phyloP scores from a whole-genome alignment of 2,329 filamentous ascomycete genomes.

The Phyllosticta citriasiana region DNA sequence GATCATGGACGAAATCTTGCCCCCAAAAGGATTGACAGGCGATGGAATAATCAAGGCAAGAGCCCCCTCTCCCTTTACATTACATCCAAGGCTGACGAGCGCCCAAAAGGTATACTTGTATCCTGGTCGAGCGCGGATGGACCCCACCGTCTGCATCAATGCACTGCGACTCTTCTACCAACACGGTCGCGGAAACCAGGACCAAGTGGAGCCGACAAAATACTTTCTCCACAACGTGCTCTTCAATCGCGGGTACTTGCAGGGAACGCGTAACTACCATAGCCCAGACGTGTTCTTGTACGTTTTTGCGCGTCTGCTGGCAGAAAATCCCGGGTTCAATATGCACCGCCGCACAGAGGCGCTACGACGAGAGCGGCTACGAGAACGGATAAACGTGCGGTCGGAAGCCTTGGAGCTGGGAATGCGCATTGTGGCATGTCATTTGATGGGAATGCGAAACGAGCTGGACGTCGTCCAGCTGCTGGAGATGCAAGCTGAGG shows the following conservation, averaged over 20 bases:
- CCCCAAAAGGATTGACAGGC: not conserved
- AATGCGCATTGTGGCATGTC: constrained; percentile 21
- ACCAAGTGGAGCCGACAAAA: constrained; percentile 17
- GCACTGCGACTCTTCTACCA: constrained; percentile 24
- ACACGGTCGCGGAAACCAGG: constrained; percentile 18
- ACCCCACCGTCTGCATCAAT: constrained; percentile 24
- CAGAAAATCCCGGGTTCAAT: constrained; percentile 14
- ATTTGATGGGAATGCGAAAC: constrained; percentile 16
- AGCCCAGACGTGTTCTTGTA: constrained; percentile 25
- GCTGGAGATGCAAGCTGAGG: constrained; percentile 20
- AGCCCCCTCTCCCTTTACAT: not conserved
- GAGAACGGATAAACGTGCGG: constrained; percentile 16
- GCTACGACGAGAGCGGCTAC: constrained; percentile 16
- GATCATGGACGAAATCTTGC: constrained; percentile 2
- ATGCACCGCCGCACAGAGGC: constrained; percentile 16
- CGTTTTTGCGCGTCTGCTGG: constrained; percentile 20
- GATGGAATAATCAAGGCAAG: constrained; percentile 3
- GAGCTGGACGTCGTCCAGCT: constrained; percentile 14
- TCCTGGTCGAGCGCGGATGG: constrained; percentile 17
- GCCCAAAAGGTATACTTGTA: constrained; percentile 23
- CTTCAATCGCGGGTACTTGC: constrained; percentile 18
- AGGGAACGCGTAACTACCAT: constrained; percentile 24
- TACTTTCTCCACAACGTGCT: constrained; percentile 17
- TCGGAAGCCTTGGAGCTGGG: constrained; percentile 20
- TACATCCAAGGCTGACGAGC: not conserved